These are phyloP conservation scores for Podaxis sp. DNA, from an alignment of 768 basidiomycete genomes.

Conservation along the genomic window DNA sequence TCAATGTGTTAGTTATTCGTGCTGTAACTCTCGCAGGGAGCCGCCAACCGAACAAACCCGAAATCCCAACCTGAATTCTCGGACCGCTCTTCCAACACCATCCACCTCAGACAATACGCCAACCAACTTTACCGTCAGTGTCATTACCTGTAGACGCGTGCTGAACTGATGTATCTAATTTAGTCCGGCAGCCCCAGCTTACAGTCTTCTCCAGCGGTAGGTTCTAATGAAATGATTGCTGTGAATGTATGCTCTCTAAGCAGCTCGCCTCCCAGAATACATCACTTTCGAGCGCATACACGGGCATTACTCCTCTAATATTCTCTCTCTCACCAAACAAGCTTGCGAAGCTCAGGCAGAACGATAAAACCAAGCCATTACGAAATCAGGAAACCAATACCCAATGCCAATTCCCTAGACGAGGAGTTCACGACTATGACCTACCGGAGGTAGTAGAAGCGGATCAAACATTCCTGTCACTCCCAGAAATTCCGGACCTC, in stretches of 20 bases:
- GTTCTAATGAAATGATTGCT: neutral
- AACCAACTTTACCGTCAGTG: constrained; percentile 1
- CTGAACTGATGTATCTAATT: neutral
- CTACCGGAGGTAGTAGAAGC: neutral
- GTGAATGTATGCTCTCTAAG: neutral
- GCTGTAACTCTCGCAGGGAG: neutral
- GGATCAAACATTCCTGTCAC: constrained; percentile 3
- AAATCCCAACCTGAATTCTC: too few relatives aligned
- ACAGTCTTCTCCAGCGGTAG: constrained; percentile 10
- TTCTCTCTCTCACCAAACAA: neutral
- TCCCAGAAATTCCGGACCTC: constrained; percentile 14
- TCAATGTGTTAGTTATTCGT: neutral
- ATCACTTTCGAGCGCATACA: constrained; percentile 15
- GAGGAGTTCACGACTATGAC: neutral
- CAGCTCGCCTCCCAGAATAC: neutral
- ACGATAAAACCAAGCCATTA: neutral
- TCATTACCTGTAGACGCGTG: neutral
- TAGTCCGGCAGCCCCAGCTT: constrained; percentile 8
- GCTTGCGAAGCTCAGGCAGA: neutral
- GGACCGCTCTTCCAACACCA: neutral
- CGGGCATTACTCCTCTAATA: neutral
- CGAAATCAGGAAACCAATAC: neutral
- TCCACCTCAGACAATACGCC: constrained; percentile 1
- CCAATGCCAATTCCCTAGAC: neutral
- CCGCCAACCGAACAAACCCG: too few relatives aligned